Evolutionary conservation across 371 early-diverging fungal genomes (phyloP).

Genomic region (Mycotypha africana): DNA sequence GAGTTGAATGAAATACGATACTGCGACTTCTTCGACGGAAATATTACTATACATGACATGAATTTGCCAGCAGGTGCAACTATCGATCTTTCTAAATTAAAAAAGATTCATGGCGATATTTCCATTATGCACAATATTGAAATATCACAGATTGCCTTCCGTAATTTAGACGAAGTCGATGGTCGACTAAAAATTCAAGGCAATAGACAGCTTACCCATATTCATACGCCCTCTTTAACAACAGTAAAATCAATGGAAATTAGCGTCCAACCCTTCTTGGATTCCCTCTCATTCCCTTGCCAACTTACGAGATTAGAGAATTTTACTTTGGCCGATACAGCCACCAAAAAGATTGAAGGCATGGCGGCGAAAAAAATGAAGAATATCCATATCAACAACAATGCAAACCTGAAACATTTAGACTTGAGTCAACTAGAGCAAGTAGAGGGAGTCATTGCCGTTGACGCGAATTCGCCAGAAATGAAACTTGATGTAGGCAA

Average conservation of each 20-base stretch:
- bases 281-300: slow-evolving; percentile 28
- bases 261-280: slow-evolving; percentile 33
- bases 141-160: slow-evolving; percentile 16
- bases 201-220: slow-evolving; percentile 33
- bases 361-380: slow-evolving; percentile 23
- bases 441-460: slow-evolving; percentile 21
- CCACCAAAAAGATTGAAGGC: slow-evolving; percentile 39
- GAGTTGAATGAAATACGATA: slow-evolving; percentile 32
- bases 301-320: slow-evolving; percentile 32
- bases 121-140: slow-evolving; percentile 23
- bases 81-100: slow-evolving; percentile 11
- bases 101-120: slow-evolving; percentile 22
- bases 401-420: slow-evolving; percentile 40
- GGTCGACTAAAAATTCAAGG: slow-evolving; percentile 35
- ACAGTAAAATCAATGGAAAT: slow-evolving; percentile 36
- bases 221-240: slow-evolving; percentile 29
- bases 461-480: slow-evolving; percentile 41
- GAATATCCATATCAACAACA: slow-evolving; percentile 39
- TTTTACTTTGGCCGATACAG: slow-evolving; percentile 37
- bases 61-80: background rate
- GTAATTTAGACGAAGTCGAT: slow-evolving; percentile 25
- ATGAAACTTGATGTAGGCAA: slow-evolving; percentile 26
- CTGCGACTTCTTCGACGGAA: slow-evolving; percentile 38
- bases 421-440: slow-evolving; percentile 26
- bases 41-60: slow-evolving; percentile 27